Evolutionary conservation across 345 rosid species (phyloP).

Genomic region (Ceriops tagal): DNA sequence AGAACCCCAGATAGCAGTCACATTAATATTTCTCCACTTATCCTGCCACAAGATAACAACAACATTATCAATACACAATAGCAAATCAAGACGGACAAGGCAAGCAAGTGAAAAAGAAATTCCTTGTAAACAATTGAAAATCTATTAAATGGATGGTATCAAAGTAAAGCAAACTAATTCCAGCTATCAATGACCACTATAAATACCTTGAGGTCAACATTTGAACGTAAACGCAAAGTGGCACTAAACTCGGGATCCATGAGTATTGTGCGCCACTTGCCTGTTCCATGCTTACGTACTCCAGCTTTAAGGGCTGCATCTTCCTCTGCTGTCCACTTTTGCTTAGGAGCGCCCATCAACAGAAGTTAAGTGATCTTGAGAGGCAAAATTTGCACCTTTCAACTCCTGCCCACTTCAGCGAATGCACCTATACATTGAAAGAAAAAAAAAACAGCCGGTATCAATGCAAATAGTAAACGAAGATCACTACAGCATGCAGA

Average conservation of each 20-base stretch:
- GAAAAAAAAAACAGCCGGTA: neutral
- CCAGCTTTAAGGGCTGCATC: constrained; percentile 40
- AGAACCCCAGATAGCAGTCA: constrained; percentile 37
- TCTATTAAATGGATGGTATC: neutral
- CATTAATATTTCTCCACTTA: constrained; percentile 39
- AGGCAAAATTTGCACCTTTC: neutral
- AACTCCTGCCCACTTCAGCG: neutral
- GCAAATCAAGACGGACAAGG: neutral
- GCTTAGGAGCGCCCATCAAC: constrained; percentile 39
- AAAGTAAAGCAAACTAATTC: neutral
- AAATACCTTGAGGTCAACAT: constrained; percentile 35
- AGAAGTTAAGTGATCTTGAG: neutral
- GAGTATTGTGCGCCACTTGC: constrained; percentile 37
- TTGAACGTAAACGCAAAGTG: constrained; percentile 23
- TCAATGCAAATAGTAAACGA: neutral
- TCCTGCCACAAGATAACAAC: constrained; percentile 17
- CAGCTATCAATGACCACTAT: neutral
- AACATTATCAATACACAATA: neutral
- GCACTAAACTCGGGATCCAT: constrained; percentile 31
- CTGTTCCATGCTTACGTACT: constrained; percentile 33
- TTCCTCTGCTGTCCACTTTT: constrained; percentile 38
- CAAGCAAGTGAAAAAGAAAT: neutral
- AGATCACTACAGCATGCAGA: neutral
- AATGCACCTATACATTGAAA: neutral
- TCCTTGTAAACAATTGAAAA: neutral